Base-by-base conservation (phyloP, 768 basidiomycete species). In the Pleurotus platypus region DNA sequence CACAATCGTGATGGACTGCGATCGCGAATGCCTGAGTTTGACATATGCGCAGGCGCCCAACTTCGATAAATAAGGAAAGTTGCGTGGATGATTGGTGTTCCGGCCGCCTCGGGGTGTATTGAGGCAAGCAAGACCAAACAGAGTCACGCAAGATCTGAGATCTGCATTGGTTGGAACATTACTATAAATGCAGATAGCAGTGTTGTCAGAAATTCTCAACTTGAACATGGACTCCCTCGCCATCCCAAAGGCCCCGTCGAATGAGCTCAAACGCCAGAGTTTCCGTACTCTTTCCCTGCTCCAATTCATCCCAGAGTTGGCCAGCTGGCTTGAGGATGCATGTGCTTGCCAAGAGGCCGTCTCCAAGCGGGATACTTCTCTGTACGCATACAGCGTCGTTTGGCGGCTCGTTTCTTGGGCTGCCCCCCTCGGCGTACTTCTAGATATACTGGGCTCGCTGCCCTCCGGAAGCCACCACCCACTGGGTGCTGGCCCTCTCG, bases 331-430 rank as follows among this genome's bases (percentile, higher is more conserved):
- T 38, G 63, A 70, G 5, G 58, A 67, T 48, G 66, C 68, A 5
- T 56, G 60, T 38, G 59, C 66, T 46, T 62, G 72, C 56, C 60
- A 68, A 24, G 60, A 63, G 46, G 37, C 67, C 38, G 60, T 57
- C 42, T 61, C 61, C 26, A 62, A 69, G 18, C 68, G 69, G 18
- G 63, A 74, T 3, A 60, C 69, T 27, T 62, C 65, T 11, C 1
- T n/a, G 12, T 12, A 39, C n/a, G 38, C 51, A 37, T 54, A 18
- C 22, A 1, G 18, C 5, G 61, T 70, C 11, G 62, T 76, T 18
- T 77, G 72, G 69, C 67, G 72, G 38, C 73, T 72, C 49, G 67
- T 75, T 50, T 64, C 70, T 40, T 70, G 73, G 47, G 75, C 72
- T 13, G 72, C 67, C 12, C 70, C 75, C 2, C 65, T 75, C 11